Evolutionary conservation across 2,329 filamentous ascomycete species (phyloP), one percentile per base, ranked within the genome.

Genomic region (Fonsecaea erecta): DNA sequence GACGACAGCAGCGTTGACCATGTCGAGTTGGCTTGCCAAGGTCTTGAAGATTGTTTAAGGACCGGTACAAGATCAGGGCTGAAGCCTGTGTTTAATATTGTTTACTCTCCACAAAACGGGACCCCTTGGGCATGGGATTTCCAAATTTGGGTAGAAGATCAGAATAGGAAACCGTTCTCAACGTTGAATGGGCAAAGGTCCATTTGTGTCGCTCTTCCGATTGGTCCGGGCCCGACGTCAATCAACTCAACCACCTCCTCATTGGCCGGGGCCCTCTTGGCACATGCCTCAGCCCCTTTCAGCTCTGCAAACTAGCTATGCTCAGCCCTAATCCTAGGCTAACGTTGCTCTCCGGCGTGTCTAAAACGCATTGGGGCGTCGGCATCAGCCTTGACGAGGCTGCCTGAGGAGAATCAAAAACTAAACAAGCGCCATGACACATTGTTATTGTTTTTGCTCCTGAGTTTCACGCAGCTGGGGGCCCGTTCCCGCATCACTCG

Each of bases 1-100:
- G 3, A 71, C 77, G 8, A 79, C 75, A 9, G 78, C 78, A 1
- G 28, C 69, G 5, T 53, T 72, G 21, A 57, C 53, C 14, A 57
- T 57, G 43, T 26, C 37, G 24, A 54, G 54, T 28, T 52, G 54
- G 46, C 34, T 37, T 11, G 62, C 52, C 46, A 64, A 57, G 43
- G 28, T 28, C 28, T 34, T 64, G 43, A 59, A 60, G 62, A 52
- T 64, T n/a, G n/a, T 64, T 26, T 64, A 28, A 59, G 32, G 8
- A 24, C 40, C 14, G 26, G 30, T 21, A 34, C 12, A n/a, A 56
- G 53, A 5, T 2, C 34, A 21, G n/a, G 30, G 34, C 26, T 35
- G 34, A 12, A 24, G 24, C 21, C 51, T 3, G 7, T 3, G 7
- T 11, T 24, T 30, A n/a, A 30, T 8, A 30, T 30, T 34, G 2